phyloP scores from a whole-genome alignment of 179 eudicot genomes.

The Beta macrorhiza region DNA sequence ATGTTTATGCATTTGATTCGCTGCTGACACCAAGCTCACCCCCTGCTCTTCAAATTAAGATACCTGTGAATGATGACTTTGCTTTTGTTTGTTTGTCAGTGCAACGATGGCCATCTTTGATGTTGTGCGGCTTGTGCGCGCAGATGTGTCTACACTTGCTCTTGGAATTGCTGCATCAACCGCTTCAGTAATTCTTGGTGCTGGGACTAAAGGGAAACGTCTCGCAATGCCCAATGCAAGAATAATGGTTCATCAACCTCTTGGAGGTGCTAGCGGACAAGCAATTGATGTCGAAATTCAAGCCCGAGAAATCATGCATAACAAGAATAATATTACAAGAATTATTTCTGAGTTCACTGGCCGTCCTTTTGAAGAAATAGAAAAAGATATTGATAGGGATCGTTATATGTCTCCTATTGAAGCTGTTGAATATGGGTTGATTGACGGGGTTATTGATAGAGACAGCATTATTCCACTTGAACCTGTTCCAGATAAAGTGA shows the following conservation, averaged over 20 bases:
- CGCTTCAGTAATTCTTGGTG: constrained; percentile 80
- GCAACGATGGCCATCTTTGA: constrained; percentile 89
- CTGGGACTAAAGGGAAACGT: constrained; percentile 90
- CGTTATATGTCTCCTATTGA: constrained; percentile 89
- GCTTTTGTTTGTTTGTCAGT: constrained; percentile 36
- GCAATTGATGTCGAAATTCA: constrained; percentile 75
- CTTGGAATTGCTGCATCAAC: constrained; percentile 83
- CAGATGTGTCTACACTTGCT: constrained; percentile 87
- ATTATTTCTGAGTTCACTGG: constrained; percentile 65
- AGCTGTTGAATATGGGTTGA: constrained; percentile 90
- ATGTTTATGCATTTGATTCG: neutral
- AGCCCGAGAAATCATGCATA: constrained; percentile 68
- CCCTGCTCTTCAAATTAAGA: neutral
- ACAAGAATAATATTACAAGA: constrained; percentile 56
- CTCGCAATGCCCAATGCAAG: constrained; percentile 87
- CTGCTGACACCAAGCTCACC: neutral
- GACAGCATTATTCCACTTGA: constrained; percentile 75
- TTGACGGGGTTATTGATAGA: constrained; percentile 77
- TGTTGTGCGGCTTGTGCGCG: constrained; percentile 69
- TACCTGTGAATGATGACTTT: constrained; percentile 1
- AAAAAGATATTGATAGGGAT: constrained; percentile 79
- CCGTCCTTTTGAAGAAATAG: constrained; percentile 63
- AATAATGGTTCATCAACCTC: constrained; percentile 85
- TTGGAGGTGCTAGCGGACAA: constrained; percentile 81
- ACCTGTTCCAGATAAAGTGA: constrained; percentile 75